Base-by-base conservation (phyloP, 2,329 filamentous ascomycete species). In the Fusarium chuoi region DNA sequence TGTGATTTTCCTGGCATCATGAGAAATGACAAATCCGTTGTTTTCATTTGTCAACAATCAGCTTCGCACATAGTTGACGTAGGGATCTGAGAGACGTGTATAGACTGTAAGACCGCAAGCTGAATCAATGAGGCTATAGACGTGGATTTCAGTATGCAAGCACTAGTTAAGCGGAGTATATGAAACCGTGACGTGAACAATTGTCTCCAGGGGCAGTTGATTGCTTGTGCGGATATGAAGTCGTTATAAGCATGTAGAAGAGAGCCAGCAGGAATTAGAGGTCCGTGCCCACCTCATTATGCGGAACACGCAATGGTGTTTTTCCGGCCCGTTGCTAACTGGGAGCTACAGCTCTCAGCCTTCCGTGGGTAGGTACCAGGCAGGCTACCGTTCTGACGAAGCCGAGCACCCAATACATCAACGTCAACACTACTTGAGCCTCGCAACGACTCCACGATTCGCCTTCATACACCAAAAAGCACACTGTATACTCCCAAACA, bases 351-450 rank as follows among this genome's bases (percentile, higher is more conserved):
- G 79, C 78, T 79, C 70, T 75, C 74, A 77, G 76, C 77, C 75
- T 76, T 78, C 68, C 65, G 55, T 33, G 33, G 33, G 33, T 13
- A 33, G 74, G 74, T 78, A 60, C 72, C 45, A 71, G 79, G 77
- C 71, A 83, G 81, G 82, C 82, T 83, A 75, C 82, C 77, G 79
- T 75, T 79, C 80, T 83, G 82, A 83, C 82, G 82, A 83, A 83
- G 82, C 82, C 82, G 77, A 78, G 75, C 42, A 71, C 65, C 75
- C 73, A 66, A 63, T 60, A 59, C 73, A 72, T 74, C 64, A 74
- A 77, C 75, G 73, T 76, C 74, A 70, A 77, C 65, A 65, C 65
- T 62, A 68, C 67, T 68, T 72, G 52, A 73, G 70, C 68, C 54
- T 62, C 66, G 69, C 71, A 54, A 56, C 61, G 65, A 58, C 46